Conservation (phyloP, 2,329 filamentous ascomycete species). For the Stachybotrys chartarum region DNA sequence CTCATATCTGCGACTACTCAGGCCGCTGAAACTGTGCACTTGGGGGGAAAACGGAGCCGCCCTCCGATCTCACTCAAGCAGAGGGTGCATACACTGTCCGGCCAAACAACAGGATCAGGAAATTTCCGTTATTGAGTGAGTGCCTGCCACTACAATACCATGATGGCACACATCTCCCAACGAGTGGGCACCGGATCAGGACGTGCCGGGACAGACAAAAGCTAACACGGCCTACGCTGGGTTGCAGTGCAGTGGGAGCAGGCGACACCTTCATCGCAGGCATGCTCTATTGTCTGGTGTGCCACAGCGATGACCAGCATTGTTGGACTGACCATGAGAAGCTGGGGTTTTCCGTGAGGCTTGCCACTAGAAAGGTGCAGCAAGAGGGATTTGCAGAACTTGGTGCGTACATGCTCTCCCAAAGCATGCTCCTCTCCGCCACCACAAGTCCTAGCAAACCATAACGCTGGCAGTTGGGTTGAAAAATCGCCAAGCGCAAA, state of each 20-base stretch:
- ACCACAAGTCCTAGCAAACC: too few species aligned
- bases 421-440: not conserved
- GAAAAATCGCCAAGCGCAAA: too few species aligned
- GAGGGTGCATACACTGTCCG: conserved; percentile 25
- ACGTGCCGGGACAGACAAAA: not conserved
- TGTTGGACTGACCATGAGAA: conserved; percentile 39
- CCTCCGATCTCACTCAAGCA: conserved; percentile 19
- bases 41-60: conserved; percentile 48
- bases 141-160: conserved; percentile 12
- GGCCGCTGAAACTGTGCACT: conserved; percentile 46
- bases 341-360: conserved; percentile 53
- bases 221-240: conserved; percentile 7
- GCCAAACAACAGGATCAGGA: conserved; percentile 30
- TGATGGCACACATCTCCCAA: not conserved
- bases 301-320: conserved; percentile 27
- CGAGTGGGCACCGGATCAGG: too few species aligned
- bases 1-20: conserved; percentile 18
- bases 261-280: conserved; percentile 72
- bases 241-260: conserved; percentile 58
- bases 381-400: conserved; percentile 58
- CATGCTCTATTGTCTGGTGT: conserved; percentile 55
- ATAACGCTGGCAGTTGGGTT: too few species aligned
- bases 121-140: conserved; percentile 53
- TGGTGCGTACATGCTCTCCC: conserved; percentile 19
- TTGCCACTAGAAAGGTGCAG: conserved; percentile 62